Conservation (phyloP, 2,329 filamentous ascomycete genomes). For the Neonectria magnoliae region DNA sequence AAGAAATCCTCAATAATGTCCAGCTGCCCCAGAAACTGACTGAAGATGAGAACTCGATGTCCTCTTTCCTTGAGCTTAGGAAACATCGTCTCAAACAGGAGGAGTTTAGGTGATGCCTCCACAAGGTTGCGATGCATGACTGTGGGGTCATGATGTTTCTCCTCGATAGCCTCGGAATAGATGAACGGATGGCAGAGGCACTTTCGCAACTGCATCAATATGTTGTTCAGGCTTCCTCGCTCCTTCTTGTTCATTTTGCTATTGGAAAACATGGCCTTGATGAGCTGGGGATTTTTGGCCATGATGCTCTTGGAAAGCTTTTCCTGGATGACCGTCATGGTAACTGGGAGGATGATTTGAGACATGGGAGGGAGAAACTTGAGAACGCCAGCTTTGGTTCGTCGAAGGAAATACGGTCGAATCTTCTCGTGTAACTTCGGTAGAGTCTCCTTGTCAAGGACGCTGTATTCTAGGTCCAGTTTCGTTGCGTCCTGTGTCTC, state of each 20-base stretch:
- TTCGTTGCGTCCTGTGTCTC: conserved; percentile 72
- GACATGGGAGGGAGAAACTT: conserved; percentile 93
- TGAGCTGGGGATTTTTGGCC: conserved; percentile 87
- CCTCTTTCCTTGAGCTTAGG: conserved; percentile 87
- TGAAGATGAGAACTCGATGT: conserved; percentile 93
- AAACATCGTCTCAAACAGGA: conserved; percentile 84
- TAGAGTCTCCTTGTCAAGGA: conserved; percentile 86
- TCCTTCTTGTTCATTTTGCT: conserved; percentile 75
- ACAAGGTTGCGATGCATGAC: conserved; percentile 83
- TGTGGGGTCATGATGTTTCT: conserved; percentile 70
- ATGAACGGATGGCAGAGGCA: conserved; percentile 96
- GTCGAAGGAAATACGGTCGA: conserved; percentile 73
- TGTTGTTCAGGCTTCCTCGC: conserved; percentile 87
- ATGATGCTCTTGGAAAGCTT: conserved; percentile 95
- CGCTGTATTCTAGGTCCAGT: conserved; percentile 78
- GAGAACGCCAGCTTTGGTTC: conserved; percentile 90
- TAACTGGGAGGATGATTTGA: conserved; percentile 95
- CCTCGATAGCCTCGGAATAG: conserved; percentile 90
- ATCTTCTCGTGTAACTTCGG: conserved; percentile 84
- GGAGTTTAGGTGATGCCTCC: conserved; percentile 89
- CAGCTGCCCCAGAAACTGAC: conserved; percentile 90
- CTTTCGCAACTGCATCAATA: conserved; percentile 93
- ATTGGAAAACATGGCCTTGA: conserved; percentile 84
- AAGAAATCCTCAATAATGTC: conserved; percentile 94
- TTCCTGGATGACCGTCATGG: conserved; percentile 93